Conservation (phyloP, 495 filamentous ascomycete genomes). For the Penicillium roqueforti region DNA sequence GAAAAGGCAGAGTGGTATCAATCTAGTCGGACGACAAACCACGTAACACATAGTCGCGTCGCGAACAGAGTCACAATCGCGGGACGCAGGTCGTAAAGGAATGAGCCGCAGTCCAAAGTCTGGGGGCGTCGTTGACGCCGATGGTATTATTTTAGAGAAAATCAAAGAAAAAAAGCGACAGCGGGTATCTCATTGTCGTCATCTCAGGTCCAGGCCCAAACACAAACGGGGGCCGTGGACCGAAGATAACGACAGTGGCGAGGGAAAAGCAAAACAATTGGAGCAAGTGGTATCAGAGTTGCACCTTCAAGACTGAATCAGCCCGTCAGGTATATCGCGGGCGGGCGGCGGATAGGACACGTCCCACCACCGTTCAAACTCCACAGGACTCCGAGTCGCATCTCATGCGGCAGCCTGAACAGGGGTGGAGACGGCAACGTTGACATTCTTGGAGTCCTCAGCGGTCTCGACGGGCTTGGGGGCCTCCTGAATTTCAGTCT, state of each 20-base stretch:
- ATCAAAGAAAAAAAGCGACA: conserved; percentile 28
- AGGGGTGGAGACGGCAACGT: conserved; percentile 36
- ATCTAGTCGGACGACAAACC: conserved; percentile 45
- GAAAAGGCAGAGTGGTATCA: conserved; percentile 45
- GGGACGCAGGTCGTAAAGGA: conserved; percentile 40
- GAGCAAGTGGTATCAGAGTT: conserved; percentile 27
- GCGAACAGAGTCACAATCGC: conserved; percentile 34
- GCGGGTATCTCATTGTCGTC: conserved; percentile 37
- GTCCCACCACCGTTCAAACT: conserved; percentile 48
- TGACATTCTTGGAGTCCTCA: conserved; percentile 32
- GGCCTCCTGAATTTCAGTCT: conserved; percentile 31
- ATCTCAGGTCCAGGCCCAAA: conserved; percentile 8
- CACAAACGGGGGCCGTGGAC: not conserved
- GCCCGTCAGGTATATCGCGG: conserved; percentile 14
- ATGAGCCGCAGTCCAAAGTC: conserved; percentile 26
- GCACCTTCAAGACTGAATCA: conserved; percentile 16
- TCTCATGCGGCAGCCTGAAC: conserved; percentile 51
- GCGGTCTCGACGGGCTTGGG: conserved; percentile 29
- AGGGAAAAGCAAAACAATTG: conserved; percentile 24
- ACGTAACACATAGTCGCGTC: conserved; percentile 36
- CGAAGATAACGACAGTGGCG: conserved; percentile 23
- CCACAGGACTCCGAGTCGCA: conserved; percentile 26
- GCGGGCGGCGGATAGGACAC: conserved; percentile 21
- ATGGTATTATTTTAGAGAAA: conserved; percentile 16
- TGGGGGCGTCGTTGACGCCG: conserved; percentile 13